Percentiles rank a stretch among this genome's conserved stretches.
phyloP scores from a whole-genome alignment of 2,329 filamentous ascomycete species.

The Elsinoe perseae region DNA sequence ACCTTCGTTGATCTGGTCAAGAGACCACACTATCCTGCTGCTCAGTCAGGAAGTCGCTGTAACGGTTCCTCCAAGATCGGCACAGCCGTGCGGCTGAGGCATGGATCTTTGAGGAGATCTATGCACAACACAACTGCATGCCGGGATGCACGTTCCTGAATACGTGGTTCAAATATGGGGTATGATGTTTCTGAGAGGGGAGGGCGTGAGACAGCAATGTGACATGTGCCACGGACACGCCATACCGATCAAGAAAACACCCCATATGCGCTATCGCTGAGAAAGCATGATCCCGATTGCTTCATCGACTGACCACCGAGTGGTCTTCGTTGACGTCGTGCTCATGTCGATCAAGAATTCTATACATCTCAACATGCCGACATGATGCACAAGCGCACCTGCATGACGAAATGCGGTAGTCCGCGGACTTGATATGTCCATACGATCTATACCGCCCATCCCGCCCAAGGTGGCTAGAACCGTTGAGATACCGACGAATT shows the following conservation, averaged over 20 bases:
- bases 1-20: no score
- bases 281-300: no score
- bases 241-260: no score
- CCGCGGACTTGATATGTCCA: conserved; percentile 2
- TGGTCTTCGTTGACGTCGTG: not conserved
- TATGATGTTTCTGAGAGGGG: no score
- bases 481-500: not conserved
- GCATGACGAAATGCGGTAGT: not conserved
- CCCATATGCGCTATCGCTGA: no score
- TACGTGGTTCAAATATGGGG: no score
- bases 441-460: not conserved
- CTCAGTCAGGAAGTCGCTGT: not conserved
- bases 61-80: not conserved
- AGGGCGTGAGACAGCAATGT: not conserved
- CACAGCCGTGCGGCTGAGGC: no score
- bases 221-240: no score
- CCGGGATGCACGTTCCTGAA: no score
- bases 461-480: not conserved
- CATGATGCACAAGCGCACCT: not conserved
- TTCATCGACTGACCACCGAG: no score
- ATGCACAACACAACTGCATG: not conserved
- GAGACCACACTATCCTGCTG: not conserved
- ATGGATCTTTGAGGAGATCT: no score
- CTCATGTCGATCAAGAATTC: not conserved
- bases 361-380: not conserved